These are phyloP conservation scores for Lantana camara DNA, from an alignment of 257 asterid genomes.

Conservation along the genomic window DNA sequence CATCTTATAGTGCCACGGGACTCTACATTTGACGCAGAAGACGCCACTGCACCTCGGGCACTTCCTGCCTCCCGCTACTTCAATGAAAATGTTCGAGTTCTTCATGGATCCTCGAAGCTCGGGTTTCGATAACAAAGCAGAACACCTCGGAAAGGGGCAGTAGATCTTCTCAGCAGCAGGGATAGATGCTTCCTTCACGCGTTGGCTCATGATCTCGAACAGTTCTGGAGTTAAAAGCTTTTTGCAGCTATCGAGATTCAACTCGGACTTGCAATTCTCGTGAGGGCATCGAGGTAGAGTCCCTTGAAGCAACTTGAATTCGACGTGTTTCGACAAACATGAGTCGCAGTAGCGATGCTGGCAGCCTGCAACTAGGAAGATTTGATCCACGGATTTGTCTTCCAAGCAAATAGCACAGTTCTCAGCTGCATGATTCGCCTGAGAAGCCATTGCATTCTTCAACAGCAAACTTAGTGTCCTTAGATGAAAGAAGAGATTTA, in stretches of 20 bases:
- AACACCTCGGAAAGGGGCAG: slow-evolving; percentile 64
- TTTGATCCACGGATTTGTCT: slow-evolving; percentile 37
- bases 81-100: background rate
- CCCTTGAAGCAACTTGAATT: slow-evolving; percentile 55
- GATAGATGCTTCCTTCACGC: slow-evolving; percentile 56
- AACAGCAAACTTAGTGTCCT: slow-evolving; percentile 41
- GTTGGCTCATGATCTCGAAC: slow-evolving; percentile 46
- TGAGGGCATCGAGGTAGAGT: slow-evolving; percentile 54
- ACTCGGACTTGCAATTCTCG: slow-evolving; percentile 44
- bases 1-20: slow-evolving; percentile 59
- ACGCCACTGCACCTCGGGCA: slow-evolving; percentile 53
- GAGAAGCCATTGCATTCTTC: slow-evolving; percentile 39
- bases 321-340: slow-evolving; percentile 56
- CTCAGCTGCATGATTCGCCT: slow-evolving; percentile 32
- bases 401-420: slow-evolving; percentile 59
- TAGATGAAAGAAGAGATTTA: slow-evolving; percentile 31
- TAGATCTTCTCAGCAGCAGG: slow-evolving; percentile 48
- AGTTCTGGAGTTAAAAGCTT: slow-evolving; percentile 48
- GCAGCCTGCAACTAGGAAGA: slow-evolving; percentile 49
- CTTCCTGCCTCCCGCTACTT: slow-evolving; percentile 21
- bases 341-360: slow-evolving; percentile 53
- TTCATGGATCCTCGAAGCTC: slow-evolving; percentile 32
- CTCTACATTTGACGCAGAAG: slow-evolving; percentile 59
- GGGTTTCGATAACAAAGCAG: slow-evolving; percentile 45
- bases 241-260: slow-evolving; percentile 47